A percentile compares a stretch with the other conserved stretches of the same genome.
Conservation (phyloP, 805 yeast species). For the Kodamaea fukazawae region DNA sequence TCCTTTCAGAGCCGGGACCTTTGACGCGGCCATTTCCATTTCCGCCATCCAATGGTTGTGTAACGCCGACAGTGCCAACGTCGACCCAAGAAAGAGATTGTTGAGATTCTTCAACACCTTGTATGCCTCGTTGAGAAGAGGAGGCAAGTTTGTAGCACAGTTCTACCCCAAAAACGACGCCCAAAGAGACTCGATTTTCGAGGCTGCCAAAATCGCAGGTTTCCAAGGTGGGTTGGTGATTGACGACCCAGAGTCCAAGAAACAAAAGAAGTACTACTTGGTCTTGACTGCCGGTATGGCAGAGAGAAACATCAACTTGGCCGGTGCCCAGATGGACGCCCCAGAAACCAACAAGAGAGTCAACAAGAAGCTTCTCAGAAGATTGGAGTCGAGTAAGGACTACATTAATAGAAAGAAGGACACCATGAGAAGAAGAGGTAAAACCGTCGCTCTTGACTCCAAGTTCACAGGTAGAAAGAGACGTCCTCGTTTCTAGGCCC, state of each 20-base stretch:
- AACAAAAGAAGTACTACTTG: constrained; percentile 85
- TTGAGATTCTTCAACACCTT: constrained; percentile 82
- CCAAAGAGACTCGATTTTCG: constrained; percentile 73
- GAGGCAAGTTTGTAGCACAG: constrained; percentile 97
- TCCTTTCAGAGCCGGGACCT: constrained; percentile 93
- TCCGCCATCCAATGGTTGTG: constrained; percentile 98
- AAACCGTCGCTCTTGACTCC: constrained; percentile 83
- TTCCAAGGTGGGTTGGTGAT: constrained; percentile 94
- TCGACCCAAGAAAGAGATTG: constrained; percentile 81
- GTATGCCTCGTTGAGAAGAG: constrained; percentile 81
- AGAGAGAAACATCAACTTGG: constrained; percentile 71
- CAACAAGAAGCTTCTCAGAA: constrained; percentile 49
- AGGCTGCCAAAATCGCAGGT: constrained; percentile 90
- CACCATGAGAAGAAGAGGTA: constrained; percentile 87
- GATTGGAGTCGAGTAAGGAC: constrained; percentile 72
- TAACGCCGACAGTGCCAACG: constrained; percentile 82
- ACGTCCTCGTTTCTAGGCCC: constrained; percentile 37
- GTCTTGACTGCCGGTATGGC: constrained; percentile 84
- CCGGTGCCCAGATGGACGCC: constrained; percentile 79
- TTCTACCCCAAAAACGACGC: constrained; percentile 90
- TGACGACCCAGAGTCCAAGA: constrained; percentile 90
- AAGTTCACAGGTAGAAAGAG: constrained; percentile 82
- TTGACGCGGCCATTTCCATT: constrained; percentile 93
- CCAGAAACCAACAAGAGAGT: constrained; percentile 42
- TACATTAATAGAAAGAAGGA: constrained; percentile 90